Conservation (phyloP, 75 land plant genomes). For the Sequoia sempervirens region DNA sequence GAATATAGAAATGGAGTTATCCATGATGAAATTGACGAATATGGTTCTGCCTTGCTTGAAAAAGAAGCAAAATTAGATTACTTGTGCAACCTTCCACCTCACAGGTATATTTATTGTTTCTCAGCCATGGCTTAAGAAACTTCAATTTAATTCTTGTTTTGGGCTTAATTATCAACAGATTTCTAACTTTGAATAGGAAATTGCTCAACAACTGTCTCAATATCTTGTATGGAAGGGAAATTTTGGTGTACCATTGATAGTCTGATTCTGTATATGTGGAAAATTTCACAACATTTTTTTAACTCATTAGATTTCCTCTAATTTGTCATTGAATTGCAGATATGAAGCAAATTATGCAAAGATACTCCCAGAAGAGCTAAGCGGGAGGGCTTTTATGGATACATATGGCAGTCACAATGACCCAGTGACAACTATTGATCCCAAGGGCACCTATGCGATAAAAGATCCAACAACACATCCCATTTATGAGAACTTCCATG, state of each 20-base stretch:
- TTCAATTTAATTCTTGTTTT: background rate
- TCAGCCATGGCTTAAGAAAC: background rate
- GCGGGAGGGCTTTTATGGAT: conserved; percentile 61
- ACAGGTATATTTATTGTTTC: conserved; percentile 43
- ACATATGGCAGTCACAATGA: conserved; percentile 72
- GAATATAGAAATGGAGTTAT: conserved; percentile 16
- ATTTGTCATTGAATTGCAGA: conserved; percentile 24
- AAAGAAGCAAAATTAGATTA: conserved; percentile 64
- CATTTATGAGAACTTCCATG: conserved; percentile 82
- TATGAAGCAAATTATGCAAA: conserved; percentile 66
- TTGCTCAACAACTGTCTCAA: background rate
- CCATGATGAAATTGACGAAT: conserved; percentile 42
- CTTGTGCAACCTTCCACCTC: conserved; percentile 78
- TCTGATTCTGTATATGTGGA: background rate
- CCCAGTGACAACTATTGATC: conserved; percentile 65
- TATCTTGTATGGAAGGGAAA: background rate
- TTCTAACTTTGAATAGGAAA: background rate
- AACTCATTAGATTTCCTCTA: background rate
- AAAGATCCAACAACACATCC: conserved; percentile 82
- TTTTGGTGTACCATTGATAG: background rate
- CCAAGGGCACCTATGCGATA: conserved; percentile 38
- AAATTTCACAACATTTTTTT: conserved; percentile 6
- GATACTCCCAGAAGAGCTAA: conserved; percentile 56
- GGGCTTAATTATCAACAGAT: background rate
- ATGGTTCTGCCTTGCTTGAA: conserved; percentile 37